Base-by-base conservation (phyloP, 129 eudicot species). In the Calendula officinalis region DNA sequence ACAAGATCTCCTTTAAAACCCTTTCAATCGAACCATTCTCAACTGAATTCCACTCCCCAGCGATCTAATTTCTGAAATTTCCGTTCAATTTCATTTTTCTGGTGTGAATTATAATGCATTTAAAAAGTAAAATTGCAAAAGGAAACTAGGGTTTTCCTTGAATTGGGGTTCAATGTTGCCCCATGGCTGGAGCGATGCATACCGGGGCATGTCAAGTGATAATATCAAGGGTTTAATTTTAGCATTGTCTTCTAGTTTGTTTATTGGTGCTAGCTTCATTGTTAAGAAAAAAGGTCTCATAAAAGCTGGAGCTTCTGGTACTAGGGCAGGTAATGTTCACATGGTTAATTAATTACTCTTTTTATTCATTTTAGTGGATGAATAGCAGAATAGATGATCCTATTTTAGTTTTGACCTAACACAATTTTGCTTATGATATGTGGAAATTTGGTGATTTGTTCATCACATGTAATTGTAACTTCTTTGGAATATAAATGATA, bases 201-300 rank as follows among this genome's bases (percentile, higher is more conserved):
- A 84, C 74, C 72, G 76, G 62, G 96, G 96, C 68, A 88, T 84
- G 96, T 88, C 96, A 47, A 50, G 82, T 43, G 96, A 88, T 41
- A 88, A 88, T 59, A 80, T 88, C 47, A 88, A 88, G 75, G 96
- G 96, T 2, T 73, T 88, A 64, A 80, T 88, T 1, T 61, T 88
- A 14, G 96, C 92, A 15, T 71, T 88, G 81, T 88, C 96, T 50
- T 88, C 96, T 33, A 88, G 96, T 54, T 62, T 84, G 65, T 88
- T 88, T 48, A 88, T 88, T 51, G 96, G 96, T 6, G 89, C 92
- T 59, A 84, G 92, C 78, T 88, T 88, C 60, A 88, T 88, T 64
- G 89, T 88, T 40, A 88, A 88, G 92, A 88, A 88, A 59, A 88
- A 88, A 62, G 96, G 96, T 7, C 67, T 88, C 5, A 88, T 84